Evolutionary conservation across 441 rosid species (phyloP).

Genomic region (Jatropha podagrica): DNA sequence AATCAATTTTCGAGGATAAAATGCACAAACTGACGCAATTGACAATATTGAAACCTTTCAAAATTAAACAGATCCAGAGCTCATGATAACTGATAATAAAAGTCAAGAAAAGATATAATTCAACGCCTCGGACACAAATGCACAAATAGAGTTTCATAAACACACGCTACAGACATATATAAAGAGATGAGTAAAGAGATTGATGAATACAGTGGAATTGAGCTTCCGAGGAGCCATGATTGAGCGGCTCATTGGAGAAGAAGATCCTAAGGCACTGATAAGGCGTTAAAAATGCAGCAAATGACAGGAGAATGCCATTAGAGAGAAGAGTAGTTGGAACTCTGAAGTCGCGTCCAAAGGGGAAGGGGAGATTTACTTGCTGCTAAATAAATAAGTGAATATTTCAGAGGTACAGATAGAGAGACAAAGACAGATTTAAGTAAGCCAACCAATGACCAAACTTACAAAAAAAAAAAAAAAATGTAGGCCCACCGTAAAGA

Average conservation of each 20-base stretch:
- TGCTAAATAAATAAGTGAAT: no score
- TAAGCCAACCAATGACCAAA: neutral
- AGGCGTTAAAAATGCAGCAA: neutral
- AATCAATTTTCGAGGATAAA: neutral
- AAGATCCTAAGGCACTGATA: neutral
- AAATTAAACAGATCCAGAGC: neutral
- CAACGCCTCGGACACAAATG: neutral
- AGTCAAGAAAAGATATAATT: neutral
- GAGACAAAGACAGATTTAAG: neutral
- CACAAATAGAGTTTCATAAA: neutral
- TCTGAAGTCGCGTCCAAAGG: neutral
- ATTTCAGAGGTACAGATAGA: neutral
- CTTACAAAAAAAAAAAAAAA: no score
- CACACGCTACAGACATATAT: neutral
- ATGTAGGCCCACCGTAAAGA: no score
- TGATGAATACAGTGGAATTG: constrained; percentile 53
- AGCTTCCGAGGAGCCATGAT: constrained; percentile 62
- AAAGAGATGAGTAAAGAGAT: constrained; percentile 16
- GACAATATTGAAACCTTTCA: neutral
- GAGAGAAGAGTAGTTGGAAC: constrained; percentile 13
- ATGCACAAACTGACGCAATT: neutral
- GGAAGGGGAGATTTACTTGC: neutral
- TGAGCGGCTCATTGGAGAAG: neutral
- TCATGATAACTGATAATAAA: neutral
- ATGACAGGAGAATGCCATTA: neutral